Evolutionary conservation across 108 stramenopile genomes (phyloP).

Genomic region (Heterococcus sp.): DNA sequence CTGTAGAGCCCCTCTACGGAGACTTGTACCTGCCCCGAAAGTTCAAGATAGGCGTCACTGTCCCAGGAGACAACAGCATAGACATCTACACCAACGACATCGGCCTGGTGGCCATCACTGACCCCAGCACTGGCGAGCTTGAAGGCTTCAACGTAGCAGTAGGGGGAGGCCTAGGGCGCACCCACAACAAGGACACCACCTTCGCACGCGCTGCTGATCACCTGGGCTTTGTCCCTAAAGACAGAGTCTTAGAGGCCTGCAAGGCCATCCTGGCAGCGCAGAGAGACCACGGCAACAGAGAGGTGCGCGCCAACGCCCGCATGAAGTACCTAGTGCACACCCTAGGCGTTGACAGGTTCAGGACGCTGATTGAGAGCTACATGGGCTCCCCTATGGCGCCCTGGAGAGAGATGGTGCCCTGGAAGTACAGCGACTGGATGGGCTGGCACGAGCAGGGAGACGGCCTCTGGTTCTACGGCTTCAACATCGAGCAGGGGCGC

Average conservation of each 20-base stretch:
- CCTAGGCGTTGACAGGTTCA: conserved; percentile 87
- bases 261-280: conserved; percentile 82
- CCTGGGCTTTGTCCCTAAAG: conserved; percentile 88
- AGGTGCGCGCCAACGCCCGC: conserved; percentile 92
- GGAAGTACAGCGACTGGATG: conserved; percentile 96
- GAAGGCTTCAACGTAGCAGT: conserved; percentile 91
- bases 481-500: conserved; percentile 61
- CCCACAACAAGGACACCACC: conserved; percentile 91
- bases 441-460: conserved; percentile 98
- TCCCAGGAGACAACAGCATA: conserved; percentile 86
- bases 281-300: conserved; percentile 95
- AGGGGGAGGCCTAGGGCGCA: conserved; percentile 95
- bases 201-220: conserved; percentile 94
- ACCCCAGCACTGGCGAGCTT: conserved; percentile 43
- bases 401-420: conserved; percentile 72
- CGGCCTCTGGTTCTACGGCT: conserved; percentile 75
- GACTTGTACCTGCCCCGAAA: conserved; percentile 92
- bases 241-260: conserved; percentile 75
- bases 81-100: conserved; percentile 98
- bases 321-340: conserved; percentile 98
- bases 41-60: conserved; percentile 97
- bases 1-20: conserved; percentile 92
- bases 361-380: conserved; percentile 82
- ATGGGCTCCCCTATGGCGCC: conserved; percentile 81
- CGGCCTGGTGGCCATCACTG: conserved; percentile 79